These are phyloP conservation scores for Apophysomyces elegans DNA, from an alignment of 371 early-diverging fungal genomes.

Conservation along the genomic window DNA sequence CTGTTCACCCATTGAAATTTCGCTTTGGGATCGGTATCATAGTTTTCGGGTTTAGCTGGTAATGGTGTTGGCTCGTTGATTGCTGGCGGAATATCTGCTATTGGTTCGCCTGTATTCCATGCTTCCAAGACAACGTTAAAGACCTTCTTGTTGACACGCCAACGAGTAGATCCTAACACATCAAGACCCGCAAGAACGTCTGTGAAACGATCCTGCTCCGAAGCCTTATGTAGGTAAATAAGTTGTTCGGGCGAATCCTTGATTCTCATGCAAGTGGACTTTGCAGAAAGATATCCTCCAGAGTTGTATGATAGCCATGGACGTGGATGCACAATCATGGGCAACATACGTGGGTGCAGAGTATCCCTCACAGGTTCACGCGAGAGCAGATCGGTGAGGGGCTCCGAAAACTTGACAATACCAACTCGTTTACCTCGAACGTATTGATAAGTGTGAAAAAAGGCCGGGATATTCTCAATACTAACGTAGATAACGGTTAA, in stretches of 20 bases:
- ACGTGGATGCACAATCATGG: conserved; percentile 94
- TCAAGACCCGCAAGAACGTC: conserved; percentile 82
- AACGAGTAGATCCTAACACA: conserved; percentile 88
- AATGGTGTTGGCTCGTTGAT: conserved; percentile 37
- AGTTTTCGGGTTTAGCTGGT: conserved; percentile 73
- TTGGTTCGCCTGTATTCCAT: conserved; percentile 87
- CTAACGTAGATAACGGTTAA: conserved; percentile 15
- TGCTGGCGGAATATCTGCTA: conserved; percentile 78
- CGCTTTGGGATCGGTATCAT: conserved; percentile 67
- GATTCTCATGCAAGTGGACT: conserved; percentile 77
- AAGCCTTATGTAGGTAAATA: conserved; percentile 81
- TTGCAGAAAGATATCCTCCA: conserved; percentile 90
- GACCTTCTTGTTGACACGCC: conserved; percentile 88
- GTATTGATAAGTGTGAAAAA: conserved; percentile 76
- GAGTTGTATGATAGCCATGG: conserved; percentile 92
- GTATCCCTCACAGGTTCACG: conserved; percentile 65
- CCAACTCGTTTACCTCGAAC: conserved; percentile 73
- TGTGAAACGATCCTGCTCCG: conserved; percentile 72
- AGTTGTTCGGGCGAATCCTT: conserved; percentile 77
- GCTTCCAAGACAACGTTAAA: conserved; percentile 78
- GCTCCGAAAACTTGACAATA: conserved; percentile 73
- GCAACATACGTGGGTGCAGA: conserved; percentile 81
- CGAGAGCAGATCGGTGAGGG: conserved; percentile 73
- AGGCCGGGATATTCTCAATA: conserved; percentile 76
- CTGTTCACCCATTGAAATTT: conserved; percentile 58